Evolutionary conservation across 768 basidiomycete species (phyloP).

Genomic region (Boletus eberwhitei): DNA sequence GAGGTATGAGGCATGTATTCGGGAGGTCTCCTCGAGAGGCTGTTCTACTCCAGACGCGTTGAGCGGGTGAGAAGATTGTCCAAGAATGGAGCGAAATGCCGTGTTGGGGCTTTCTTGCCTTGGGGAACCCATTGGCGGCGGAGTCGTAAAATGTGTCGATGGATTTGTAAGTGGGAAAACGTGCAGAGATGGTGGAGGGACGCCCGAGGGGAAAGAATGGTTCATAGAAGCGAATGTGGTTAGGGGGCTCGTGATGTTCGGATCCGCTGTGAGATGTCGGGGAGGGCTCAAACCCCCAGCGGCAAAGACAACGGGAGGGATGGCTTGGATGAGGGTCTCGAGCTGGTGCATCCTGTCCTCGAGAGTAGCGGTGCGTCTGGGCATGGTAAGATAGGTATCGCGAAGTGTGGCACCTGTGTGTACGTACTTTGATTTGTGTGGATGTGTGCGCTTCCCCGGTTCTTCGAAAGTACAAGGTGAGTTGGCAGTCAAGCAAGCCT

Average conservation of each 20-base stretch:
- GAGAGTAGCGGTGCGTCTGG: constrained; percentile 74
- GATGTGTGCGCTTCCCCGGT: constrained; percentile 79
- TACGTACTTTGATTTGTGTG: constrained; percentile 84
- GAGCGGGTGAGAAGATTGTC: constrained; percentile 31
- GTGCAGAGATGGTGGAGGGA: constrained; percentile 77
- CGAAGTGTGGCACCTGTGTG: background rate
- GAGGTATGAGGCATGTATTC: constrained; percentile 74
- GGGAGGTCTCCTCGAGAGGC: constrained; percentile 54
- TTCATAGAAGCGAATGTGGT: constrained; percentile 39
- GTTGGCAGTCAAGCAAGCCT: constrained; percentile 79
- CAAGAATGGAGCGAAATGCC: constrained; percentile 41
- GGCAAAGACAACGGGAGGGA: constrained; percentile 76
- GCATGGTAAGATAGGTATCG: constrained; percentile 1
- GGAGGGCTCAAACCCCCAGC: constrained; percentile 45
- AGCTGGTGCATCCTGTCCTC: constrained; percentile 89
- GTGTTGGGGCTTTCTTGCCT: constrained; percentile 45
- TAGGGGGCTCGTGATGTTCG: constrained; percentile 32
- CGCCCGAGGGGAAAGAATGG: constrained; percentile 48
- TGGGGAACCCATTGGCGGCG: constrained; percentile 41
- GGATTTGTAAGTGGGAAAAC: constrained; percentile 79
- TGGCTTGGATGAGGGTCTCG: constrained; percentile 80
- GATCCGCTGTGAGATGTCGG: constrained; percentile 34
- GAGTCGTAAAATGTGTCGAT: constrained; percentile 66
- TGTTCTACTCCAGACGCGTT: constrained; percentile 36
- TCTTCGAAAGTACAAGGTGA: constrained; percentile 86